Evolutionary conservation across 2,329 filamentous ascomycete species (phyloP), one percentile per base, ranked within the genome.

Genomic region (Colletotrichum gloeosporioides): DNA sequence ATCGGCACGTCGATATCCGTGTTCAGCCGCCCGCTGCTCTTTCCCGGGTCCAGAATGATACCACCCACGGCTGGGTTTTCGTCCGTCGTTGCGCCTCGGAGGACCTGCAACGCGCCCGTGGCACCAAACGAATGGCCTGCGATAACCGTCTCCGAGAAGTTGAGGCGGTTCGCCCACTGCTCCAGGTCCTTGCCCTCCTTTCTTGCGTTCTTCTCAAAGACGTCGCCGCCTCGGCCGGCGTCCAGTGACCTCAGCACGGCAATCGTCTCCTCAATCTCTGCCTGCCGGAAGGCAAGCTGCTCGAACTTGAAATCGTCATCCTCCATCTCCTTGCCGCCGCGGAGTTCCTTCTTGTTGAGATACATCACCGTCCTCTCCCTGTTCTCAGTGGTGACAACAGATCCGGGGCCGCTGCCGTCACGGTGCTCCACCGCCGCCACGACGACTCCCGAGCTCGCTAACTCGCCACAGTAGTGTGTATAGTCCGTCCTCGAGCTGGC

Each of bases 91-190:
- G 9, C 86, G 16, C 63, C 39, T 29, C 27, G 59, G n/a, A 93
- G 85, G 4, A 90, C 89, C 75, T 92, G 91, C 25, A 94, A 85
- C 0, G 91, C 92, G 4, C 90, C 88, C 0, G 93, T 94, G 3
- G 92, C 92, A 65, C 93, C 93, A 83, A 92, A 93, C 0, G 91
- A 93, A 81, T 94, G 92, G 0, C 92, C 92, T 5, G 86, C 90
- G 10, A 94, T 86, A 62, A 91, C 87, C 78, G 93, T 87, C 44
- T 89, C 86, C 62, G 89, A 85, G 29, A 86, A 78, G 80, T 93
- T 88, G 8, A 94, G 87, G 12, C 91, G 87, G 71, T 84, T 83
- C 44, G 85, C 81, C 88, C 92, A 94, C 18, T 84, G 83, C 4
- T 84, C 79, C 2, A 92, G 86, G 77, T 84, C 83, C 27, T 79